phyloP scores from a whole-genome alignment of 306 rosid genomes.

The Quercus suber region DNA sequence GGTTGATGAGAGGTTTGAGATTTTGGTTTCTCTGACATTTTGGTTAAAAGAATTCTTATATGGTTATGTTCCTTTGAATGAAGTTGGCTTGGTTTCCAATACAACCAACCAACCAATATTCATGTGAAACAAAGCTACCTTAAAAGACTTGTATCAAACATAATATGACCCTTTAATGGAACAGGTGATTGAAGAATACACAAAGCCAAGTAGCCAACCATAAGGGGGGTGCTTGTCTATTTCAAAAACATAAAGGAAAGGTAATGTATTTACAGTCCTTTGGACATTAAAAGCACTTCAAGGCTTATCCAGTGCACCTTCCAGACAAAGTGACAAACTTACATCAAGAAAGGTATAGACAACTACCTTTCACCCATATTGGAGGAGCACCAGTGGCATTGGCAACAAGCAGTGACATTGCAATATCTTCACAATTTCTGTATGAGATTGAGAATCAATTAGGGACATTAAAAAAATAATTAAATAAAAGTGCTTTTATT shows the following conservation, averaged over 20 bases:
- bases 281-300: neutral
- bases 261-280: neutral
- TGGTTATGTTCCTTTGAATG: neutral
- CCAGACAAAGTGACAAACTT: neutral
- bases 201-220: neutral
- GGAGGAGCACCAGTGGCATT: constrained; percentile 55
- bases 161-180: neutral
- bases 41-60: neutral
- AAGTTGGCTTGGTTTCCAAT: neutral
- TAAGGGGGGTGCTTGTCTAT: neutral
- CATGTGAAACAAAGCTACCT: neutral
- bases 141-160: neutral
- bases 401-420: constrained; percentile 56
- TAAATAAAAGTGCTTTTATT: neutral
- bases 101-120: neutral
- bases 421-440: constrained; percentile 65
- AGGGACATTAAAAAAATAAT: constrained; percentile 1
- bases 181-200: neutral
- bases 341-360: neutral
- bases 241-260: neutral
- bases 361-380: constrained; percentile 58
- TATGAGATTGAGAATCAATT: constrained; percentile 1
- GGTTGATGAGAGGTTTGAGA: neutral
- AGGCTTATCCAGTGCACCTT: neutral
- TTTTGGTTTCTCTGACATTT: neutral